Base-by-base conservation (phyloP, 2,329 filamentous ascomycete species). In the Aspergillus sp. region DNA sequence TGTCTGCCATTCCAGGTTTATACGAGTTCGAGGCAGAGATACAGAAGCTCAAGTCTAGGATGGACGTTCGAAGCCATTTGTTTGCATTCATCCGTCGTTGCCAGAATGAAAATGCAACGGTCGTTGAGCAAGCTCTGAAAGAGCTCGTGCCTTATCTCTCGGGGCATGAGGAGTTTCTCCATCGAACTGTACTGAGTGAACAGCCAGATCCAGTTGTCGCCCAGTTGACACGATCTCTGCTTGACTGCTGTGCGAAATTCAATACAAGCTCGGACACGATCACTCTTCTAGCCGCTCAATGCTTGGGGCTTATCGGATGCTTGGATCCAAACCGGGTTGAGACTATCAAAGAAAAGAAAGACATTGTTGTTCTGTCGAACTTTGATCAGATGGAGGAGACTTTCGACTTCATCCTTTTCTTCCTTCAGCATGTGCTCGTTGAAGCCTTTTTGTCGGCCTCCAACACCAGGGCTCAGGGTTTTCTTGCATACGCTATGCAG, bases 401-500 rank as follows among this genome's bases (percentile, higher is more conserved):
- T 0, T 86, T 90, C 14, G 85, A 94, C 56, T 99, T 97, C 70
- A 84, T 90, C 7, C 79, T 94, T 38, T 91, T 92, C 63, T 79
- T 96, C 44, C 79, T 99, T 14, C 87, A 96, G 63, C 82, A 95
- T 65, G 87, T 96, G 7, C 77, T 99, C 10, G 90, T 97, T 22
- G 91, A 92, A 55, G 88, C 92, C 0, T 99, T 99, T 65, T 77
- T 95, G 41, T 95, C 93, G 1, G 88, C 90, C 1, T 94, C 88
- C 0, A 95, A 96, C 67, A 88, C 91, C 2, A 86, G 85, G 58
- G 81, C 91, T 5, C 94, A 97, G 69, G 92, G 91, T 0, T 96
- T 95, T 66, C 79, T 99, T 16, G 93, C 93, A 1, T 99, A 89
- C 71, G 89, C 88, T 2, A 96, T 99, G 85, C 94, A 99, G 70